Evolutionary conservation across 1,284 basidiomycete genomes (phyloP), one percentile per base, ranked within the genome.

Genomic region (Taiwanofungus camphoratus): DNA sequence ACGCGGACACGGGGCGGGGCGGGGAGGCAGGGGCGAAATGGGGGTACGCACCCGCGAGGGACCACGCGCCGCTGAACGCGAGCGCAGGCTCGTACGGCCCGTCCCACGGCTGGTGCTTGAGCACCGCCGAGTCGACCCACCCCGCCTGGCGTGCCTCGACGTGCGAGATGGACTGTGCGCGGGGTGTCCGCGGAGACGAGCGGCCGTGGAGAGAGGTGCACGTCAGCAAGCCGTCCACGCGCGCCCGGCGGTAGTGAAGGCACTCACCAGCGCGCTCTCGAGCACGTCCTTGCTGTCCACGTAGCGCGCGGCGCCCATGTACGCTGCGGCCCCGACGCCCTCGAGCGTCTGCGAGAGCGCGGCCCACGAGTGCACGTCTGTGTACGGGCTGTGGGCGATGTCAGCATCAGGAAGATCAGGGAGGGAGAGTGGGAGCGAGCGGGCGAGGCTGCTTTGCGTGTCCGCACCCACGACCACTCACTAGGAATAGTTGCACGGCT

Each of bases 401-500:
- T 9, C 37, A 19, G 20, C 23, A 35, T 7, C n/a, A n/a, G n/a
- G n/a, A n/a, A n/a, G n/a, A n/a, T n/a, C n/a, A n/a, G n/a, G n/a
- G 26, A 8, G 26, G 9, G 26, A 12, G 8, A 24, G 23, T 23
- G 27, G 46, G 41, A 30, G 24, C 15, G 31, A 11, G 15, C 27
- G 27, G 20, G 39, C 44, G 19, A 44, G 34, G 8, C 4, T 36
- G 5, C 7, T 4, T 16, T 15, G 19, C 16, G 36, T 13, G n/a
- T 6, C 22, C 8, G 1, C 22, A 21, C 16, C 18, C 11, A 11
- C 24, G 5, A 20, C 4, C 7, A 63, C 70, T 54, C 56, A 70
- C 78, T 82, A 82, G 41, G 62, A 60, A 58, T 82, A 82, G 3
- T 60, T 64, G 66, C 79, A 82, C 8, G 69, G 63, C 53, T 68